phyloP scores from a whole-genome alignment of 495 filamentous ascomycete genomes.

The Letharia columbiana region DNA sequence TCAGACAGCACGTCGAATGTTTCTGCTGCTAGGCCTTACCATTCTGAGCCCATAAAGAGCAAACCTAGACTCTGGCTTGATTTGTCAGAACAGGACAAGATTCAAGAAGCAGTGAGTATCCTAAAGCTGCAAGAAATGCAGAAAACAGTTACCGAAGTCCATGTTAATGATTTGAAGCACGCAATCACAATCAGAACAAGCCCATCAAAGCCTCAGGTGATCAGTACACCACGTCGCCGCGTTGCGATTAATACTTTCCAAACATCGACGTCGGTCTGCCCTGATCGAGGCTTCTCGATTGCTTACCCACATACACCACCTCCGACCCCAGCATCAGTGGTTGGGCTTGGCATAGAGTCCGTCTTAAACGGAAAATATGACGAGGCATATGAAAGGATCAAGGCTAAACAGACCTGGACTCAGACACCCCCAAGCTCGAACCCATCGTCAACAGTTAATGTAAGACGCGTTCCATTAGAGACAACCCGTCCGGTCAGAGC shows the following conservation, averaged over 20 bases:
- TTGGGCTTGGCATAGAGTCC: constrained; percentile 4
- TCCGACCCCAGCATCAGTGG: neutral
- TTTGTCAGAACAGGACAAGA: constrained; percentile 13
- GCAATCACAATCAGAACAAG: constrained; percentile 17
- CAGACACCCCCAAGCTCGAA: constrained; percentile 2
- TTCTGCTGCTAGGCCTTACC: neutral
- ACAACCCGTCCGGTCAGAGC: neutral
- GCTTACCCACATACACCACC: constrained; percentile 2
- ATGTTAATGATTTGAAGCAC: constrained; percentile 16
- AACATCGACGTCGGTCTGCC: neutral
- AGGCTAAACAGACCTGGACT: constrained; percentile 7
- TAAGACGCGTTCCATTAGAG: neutral
- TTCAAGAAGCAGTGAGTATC: constrained; percentile 18
- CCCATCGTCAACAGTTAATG: neutral
- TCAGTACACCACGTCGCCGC: constrained; percentile 17
- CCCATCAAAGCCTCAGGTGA: constrained; percentile 19
- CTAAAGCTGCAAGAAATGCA: neutral
- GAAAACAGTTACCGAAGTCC: neutral
- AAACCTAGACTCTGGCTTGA: constrained; percentile 19
- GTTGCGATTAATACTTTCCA: neutral
- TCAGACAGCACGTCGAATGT: neutral
- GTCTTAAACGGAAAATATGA: constrained; percentile 3
- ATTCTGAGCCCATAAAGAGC: constrained; percentile 9
- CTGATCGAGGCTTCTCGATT: neutral
- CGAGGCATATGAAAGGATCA: constrained; percentile 14